phyloP scores from a whole-genome alignment of 2,329 filamentous ascomycete genomes.

The Fusarium ambrosium region DNA sequence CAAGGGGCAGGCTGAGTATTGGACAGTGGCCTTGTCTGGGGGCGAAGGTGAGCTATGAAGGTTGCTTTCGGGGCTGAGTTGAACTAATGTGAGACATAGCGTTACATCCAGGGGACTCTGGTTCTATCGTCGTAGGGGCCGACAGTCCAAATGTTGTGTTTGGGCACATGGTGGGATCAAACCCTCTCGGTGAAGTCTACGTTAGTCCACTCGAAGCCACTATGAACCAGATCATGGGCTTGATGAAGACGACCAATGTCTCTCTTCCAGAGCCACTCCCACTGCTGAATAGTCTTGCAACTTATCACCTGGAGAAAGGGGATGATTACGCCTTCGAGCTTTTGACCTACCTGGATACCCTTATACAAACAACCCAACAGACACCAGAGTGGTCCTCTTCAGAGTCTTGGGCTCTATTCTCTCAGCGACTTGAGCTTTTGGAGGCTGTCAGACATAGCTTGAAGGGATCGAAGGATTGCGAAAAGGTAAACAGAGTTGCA shows the following conservation, averaged over 20 bases:
- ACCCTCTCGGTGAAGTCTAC: neutral
- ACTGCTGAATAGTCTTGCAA: neutral
- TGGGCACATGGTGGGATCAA: neutral
- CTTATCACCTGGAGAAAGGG: neutral
- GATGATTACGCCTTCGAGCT: neutral
- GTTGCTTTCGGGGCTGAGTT: accelerated
- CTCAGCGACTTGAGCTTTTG: neutral
- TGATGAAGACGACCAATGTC: neutral
- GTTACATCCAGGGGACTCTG: neutral
- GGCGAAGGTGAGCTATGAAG: neutral
- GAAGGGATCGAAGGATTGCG: neutral
- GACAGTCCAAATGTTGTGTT: neutral
- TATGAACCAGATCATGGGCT: neutral
- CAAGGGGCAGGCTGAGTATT: neutral
- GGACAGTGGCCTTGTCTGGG: neutral
- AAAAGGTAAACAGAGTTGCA: neutral
- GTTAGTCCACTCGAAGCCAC: neutral
- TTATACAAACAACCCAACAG: neutral
- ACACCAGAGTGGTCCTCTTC: neutral
- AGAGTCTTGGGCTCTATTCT: neutral
- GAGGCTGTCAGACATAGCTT: neutral
- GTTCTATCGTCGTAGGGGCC: neutral
- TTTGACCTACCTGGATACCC: neutral
- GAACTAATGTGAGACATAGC: neutral
- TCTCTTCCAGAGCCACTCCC: neutral